These are phyloP conservation scores for Nemania sp. DNA, from an alignment of 2,329 filamentous ascomycete genomes.

Conservation along the genomic window DNA sequence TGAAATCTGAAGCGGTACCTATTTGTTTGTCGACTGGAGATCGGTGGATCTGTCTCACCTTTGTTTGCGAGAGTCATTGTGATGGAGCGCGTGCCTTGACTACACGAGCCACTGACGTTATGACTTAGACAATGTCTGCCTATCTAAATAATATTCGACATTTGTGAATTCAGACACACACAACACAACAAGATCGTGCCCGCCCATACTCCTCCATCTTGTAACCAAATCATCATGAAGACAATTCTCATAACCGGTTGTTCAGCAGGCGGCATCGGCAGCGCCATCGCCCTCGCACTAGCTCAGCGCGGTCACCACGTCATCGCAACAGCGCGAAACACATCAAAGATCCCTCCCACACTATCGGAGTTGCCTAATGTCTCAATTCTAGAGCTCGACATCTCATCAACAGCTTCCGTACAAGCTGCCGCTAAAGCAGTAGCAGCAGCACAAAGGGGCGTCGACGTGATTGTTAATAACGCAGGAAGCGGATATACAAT, in stretches of 20 bases:
- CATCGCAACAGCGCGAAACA: slow-evolving; percentile 4
- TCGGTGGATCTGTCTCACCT: too few species aligned
- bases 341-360: background rate
- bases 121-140: too few species aligned
- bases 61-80: too few species aligned
- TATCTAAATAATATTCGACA: too few species aligned
- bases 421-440: background rate
- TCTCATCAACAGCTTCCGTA: background rate
- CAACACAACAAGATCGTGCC: too few species aligned
- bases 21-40: too few species aligned
- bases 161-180: too few species aligned
- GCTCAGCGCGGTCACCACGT: slow-evolving; percentile 3
- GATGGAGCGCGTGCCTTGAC: too few species aligned
- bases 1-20: too few species aligned
- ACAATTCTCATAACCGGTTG: slow-evolving; percentile 13
- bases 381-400: background rate
- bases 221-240: too few species aligned
- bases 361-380: background rate
- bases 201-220: too few species aligned
- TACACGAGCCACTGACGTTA: too few species aligned
- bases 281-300: background rate
- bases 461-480: slow-evolving; percentile 22
- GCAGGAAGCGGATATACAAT: slow-evolving; percentile 9
- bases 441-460: background rate
- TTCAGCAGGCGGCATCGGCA: slow-evolving; percentile 8